Base-by-base conservation (phyloP, 129 eudicot species). In the Saposhnikovia divaricata region DNA sequence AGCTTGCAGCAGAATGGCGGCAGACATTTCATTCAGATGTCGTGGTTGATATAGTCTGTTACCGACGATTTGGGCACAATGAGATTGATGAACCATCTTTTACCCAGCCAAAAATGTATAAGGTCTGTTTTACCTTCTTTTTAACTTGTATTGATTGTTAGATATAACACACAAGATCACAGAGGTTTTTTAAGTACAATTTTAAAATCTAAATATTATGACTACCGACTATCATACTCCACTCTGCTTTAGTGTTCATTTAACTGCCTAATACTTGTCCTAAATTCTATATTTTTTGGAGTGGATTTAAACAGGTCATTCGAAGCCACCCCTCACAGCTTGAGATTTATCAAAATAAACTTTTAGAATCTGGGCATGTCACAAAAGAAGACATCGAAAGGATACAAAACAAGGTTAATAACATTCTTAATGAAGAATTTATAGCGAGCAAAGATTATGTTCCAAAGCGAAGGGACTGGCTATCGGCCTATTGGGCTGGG, bases 1-100 rank as follows among this genome's bases (percentile, higher is more conserved):
- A 94, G 88, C 96, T 95, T 80, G 98, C 98, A 55, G 98, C 98
- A 53, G 97, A 95, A 80, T 95, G 98, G 98, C 92, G 98, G 55
- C 98, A 95, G 85, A 95, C 87, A 18, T 95, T 95, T 85, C 98
- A 95, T 77, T 84, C 97, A 21, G 99, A 95, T 89, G 99, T 92
- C 73, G 99, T 95, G 77, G 94, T 95, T 80, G 99, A 95, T 78
- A 90, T 95, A 43, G 96, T 95, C 25, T 95, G 99, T 84, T 95
- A 95, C 71, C 93, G 99, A 44, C 85, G 99, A 79, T 95, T 95
- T 85, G 99, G 99, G 57, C 99, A 95, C 90, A 95, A 95, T 81
- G 99, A 95, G 83, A 95, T 95, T 84, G 99, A 95, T 59, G 99
- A 95, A 75, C 99, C 99, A 28, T 90, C 93, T 66, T 95, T 95